These are phyloP conservation scores for Phytophthora ohioensis DNA, from an alignment of 352 stramenopile genomes.

Conservation along the genomic window DNA sequence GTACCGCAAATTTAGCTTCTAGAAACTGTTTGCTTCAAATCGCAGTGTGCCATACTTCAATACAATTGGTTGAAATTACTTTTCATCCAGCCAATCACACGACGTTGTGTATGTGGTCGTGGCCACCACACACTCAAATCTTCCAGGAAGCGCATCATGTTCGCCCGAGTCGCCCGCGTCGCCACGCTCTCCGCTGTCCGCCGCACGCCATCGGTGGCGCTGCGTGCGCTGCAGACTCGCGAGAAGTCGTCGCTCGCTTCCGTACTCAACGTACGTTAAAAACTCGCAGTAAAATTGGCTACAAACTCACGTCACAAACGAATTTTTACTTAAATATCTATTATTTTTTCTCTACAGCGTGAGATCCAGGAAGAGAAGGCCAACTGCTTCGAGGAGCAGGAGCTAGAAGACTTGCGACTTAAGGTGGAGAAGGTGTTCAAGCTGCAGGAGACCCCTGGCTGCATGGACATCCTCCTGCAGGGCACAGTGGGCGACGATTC, in stretches of 20 bases:
- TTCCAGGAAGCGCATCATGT: constrained; percentile 43
- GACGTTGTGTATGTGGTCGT: constrained; percentile 34
- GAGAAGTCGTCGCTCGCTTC: constrained; percentile 53
- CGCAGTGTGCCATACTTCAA: background rate
- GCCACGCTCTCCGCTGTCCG: constrained; percentile 38
- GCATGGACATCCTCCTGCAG: constrained; percentile 75
- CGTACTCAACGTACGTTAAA: constrained; percentile 31
- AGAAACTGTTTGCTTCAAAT: constrained; percentile 25
- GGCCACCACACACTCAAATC: constrained; percentile 31
- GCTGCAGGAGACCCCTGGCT: constrained; percentile 64
- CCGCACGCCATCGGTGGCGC: constrained; percentile 37
- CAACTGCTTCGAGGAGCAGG: constrained; percentile 82
- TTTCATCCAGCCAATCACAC: constrained; percentile 26
- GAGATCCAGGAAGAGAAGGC: constrained; percentile 86
- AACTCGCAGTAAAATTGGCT: background rate
- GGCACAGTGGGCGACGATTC: constrained; percentile 57
- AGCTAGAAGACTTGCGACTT: constrained; percentile 73
- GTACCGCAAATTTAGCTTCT: constrained; percentile 10
- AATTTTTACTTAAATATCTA: background rate
- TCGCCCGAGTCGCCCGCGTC: constrained; percentile 54
- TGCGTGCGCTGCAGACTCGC: constrained; percentile 54
- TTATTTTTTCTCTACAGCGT: constrained; percentile 44
- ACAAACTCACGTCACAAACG: background rate
- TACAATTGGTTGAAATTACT: constrained; percentile 27
- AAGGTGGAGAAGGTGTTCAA: constrained; percentile 77